Conservation (phyloP, 176 grass and related monocot genomes). For the Themeda triandra region DNA sequence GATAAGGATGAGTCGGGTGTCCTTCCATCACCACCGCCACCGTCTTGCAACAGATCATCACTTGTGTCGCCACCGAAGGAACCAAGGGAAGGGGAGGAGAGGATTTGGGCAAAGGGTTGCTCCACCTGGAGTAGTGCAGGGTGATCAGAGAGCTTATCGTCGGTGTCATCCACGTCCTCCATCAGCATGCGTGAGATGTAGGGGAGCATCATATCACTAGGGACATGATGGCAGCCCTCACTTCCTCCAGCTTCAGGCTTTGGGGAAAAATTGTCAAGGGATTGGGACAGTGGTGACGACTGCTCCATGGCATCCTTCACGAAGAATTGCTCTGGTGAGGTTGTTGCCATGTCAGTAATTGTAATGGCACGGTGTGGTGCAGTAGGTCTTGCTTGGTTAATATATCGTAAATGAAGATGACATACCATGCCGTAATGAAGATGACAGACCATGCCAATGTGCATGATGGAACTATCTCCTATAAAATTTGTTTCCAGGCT, state of each 20-base stretch:
- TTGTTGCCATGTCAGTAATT: background rate
- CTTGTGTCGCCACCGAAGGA: background rate
- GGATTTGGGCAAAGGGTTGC: constrained; percentile 38
- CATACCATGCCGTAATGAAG: background rate
- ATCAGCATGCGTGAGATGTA: constrained; percentile 32
- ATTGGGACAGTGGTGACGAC: background rate
- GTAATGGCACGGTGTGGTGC: background rate
- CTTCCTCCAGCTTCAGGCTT: background rate
- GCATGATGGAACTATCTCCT: background rate
- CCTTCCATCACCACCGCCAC: background rate
- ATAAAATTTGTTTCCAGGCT: background rate
- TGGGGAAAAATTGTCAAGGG: background rate
- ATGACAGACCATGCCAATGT: background rate
- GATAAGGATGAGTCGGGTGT: background rate
- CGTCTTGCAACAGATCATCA: background rate
- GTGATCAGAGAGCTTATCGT: constrained; percentile 14
- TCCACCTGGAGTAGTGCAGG: constrained; percentile 28
- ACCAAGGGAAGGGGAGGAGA: background rate
- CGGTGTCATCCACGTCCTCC: constrained; percentile 56
- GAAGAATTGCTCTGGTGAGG: constrained; percentile 5
- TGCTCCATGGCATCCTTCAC: background rate
- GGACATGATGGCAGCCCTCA: background rate
- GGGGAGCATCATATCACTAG: constrained; percentile 17
- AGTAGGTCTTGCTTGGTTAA: background rate
- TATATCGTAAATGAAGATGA: background rate